These are phyloP conservation scores for Penicillium hordei DNA, from an alignment of 2,329 filamentous ascomycete species.

Conservation along the genomic window DNA sequence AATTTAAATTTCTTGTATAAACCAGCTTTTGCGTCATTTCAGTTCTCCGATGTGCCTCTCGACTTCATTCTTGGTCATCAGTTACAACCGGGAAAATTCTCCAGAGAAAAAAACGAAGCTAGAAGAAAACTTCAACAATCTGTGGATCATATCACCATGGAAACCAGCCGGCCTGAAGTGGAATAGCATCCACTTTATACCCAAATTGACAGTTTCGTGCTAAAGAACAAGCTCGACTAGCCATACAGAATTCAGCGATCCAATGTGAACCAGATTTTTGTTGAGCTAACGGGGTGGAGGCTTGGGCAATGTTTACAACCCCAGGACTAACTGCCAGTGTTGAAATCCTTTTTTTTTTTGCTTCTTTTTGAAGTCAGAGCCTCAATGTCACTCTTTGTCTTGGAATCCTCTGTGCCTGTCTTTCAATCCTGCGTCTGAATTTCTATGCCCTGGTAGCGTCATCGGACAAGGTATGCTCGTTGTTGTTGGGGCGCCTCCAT, in stretches of 20 bases:
- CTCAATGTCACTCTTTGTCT: too few species aligned
- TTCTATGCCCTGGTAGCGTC: too few species aligned
- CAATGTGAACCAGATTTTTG: neutral
- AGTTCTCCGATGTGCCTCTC: neutral
- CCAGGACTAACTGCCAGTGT: neutral
- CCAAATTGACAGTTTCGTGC: neutral
- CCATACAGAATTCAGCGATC: neutral
- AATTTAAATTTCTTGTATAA: neutral
- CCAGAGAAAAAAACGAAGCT: neutral
- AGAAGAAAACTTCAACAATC: neutral
- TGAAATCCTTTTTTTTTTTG: too few species aligned
- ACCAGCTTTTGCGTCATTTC: neutral
- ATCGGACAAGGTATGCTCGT: neutral
- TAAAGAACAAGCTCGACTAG: neutral
- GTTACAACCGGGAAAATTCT: neutral
- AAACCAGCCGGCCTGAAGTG: neutral
- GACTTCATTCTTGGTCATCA: neutral
- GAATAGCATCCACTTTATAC: neutral
- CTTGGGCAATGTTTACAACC: neutral
- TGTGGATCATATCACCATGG: neutral
- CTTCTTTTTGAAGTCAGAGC: too few species aligned
- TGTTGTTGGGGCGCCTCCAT: neutral
- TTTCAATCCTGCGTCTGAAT: too few species aligned
- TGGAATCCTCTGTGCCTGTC: too few species aligned
- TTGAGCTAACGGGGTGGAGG: neutral